phyloP scores from a whole-genome alignment of 805 yeast genomes.

The Millerozyma miso region DNA sequence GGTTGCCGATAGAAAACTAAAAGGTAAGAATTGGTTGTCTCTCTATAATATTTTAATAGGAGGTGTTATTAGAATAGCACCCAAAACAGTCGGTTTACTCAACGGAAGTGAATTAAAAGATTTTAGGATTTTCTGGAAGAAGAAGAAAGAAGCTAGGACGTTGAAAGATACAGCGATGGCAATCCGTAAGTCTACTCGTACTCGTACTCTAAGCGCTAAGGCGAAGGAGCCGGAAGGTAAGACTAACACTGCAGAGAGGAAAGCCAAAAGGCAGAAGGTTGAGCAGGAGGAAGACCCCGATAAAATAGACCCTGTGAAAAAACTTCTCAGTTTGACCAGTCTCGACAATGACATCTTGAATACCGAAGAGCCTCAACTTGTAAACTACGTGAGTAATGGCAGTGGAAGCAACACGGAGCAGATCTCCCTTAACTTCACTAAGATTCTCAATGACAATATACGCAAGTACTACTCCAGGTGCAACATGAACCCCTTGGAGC shows the following conservation, averaged over 20 bases:
- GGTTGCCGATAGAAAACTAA: neutral
- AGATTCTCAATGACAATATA: constrained; percentile 36
- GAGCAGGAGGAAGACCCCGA: constrained; percentile 17
- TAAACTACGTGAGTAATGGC: neutral
- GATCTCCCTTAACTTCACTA: constrained; percentile 29
- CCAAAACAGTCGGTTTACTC: neutral
- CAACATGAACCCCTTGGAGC: constrained; percentile 26
- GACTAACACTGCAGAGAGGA: constrained; percentile 7
- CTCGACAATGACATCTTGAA: constrained; percentile 26
- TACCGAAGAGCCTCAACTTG: constrained; percentile 12
- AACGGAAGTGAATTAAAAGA: neutral
- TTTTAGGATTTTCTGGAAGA: too few species aligned
- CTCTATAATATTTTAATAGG: neutral
- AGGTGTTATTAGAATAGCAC: neutral
- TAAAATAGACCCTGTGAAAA: constrained; percentile 41
- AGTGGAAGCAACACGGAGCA: constrained; percentile 5
- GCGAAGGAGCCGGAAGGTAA: constrained; percentile 8
- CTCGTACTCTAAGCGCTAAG: constrained; percentile 19
- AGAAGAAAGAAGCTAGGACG: neutral
- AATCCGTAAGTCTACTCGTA: constrained; percentile 31
- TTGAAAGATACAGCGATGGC: constrained; percentile 4
- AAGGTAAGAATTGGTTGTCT: neutral
- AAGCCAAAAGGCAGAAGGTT: constrained; percentile 6
- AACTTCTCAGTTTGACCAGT: constrained; percentile 32
- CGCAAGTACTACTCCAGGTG: constrained; percentile 26